These are phyloP conservation scores for Acanthamoeba comandoni DNA, from an alignment of 208 protist species.

Conservation along the genomic window DNA sequence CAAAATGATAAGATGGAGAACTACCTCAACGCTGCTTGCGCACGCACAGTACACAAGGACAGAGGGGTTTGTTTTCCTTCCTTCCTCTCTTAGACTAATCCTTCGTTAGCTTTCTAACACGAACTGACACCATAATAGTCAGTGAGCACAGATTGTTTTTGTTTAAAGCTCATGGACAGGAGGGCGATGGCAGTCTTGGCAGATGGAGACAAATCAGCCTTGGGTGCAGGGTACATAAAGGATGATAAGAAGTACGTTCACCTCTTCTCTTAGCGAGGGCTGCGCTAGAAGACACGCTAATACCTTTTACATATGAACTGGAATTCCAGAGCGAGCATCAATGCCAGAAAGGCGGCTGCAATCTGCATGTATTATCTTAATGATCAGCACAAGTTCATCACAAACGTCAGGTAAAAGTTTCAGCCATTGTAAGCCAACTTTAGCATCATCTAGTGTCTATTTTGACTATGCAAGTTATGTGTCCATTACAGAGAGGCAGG, in stretches of 20 bases:
- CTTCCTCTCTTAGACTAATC: too few relatives aligned
- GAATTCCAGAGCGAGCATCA: conserved; percentile 41
- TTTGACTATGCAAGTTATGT: not conserved
- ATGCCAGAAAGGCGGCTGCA: conserved; percentile 41
- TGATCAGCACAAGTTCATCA: conserved; percentile 68
- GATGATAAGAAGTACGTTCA: too few relatives aligned
- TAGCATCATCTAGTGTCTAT: not conserved
- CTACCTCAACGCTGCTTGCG: conserved; percentile 55
- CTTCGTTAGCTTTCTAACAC: not conserved
- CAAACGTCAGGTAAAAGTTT: conserved; percentile 27
- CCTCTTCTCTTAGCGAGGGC: too few relatives aligned
- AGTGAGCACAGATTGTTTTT: conserved; percentile 48
- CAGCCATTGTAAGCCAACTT: not conserved
- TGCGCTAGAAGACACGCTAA: too few relatives aligned
- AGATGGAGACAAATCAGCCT: conserved; percentile 14
- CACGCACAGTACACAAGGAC: conserved; percentile 48
- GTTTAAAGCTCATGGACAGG: conserved; percentile 47
- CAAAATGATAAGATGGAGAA: conserved; percentile 48
- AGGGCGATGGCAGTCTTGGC: conserved; percentile 40
- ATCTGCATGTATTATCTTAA: conserved; percentile 68
- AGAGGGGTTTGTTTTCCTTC: not conserved
- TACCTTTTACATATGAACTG: too few relatives aligned
- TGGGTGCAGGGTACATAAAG: not conserved
- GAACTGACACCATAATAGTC: conserved; percentile 1
- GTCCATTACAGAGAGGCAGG: conserved; percentile 22